Evolutionary conservation across 2,329 filamentous ascomycete genomes (phyloP), one percentile per base, ranked within the genome.

Genomic region (Trichophyton benhamiae): DNA sequence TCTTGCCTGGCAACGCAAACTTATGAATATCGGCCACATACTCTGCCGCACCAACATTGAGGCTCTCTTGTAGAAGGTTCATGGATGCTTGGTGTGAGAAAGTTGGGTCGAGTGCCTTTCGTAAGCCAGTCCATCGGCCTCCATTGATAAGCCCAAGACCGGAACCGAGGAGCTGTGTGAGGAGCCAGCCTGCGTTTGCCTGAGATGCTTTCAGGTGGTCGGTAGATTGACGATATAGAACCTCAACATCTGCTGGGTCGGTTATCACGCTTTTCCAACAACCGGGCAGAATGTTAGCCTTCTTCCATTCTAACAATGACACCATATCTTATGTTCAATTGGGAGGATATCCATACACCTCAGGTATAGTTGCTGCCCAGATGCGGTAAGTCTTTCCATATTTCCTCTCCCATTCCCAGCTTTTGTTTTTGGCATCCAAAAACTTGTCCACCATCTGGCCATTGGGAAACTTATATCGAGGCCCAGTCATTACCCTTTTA

Each of bases 181-280:
- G 65, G 1, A 74, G 61, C n/a, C 67, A 76, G 1, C 78, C 78
- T 0, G 72, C 69, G 63, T 79, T 70, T 61, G 77, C 77, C 60
- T 72, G 70, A 2, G 61, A 41, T 2, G 76, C 77, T 63, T 80
- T 79, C n/a, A 62, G 46, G 64, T 80, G 77, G 41, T 66, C 70
- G 60, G 78, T 69, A 0, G 78, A 80, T 63, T 80, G 77, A 38
- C 67, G 68, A 63, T 77, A 79, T 5, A 78, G 68, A 0, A 63
- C 62, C 62, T 73, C 60, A 0, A 78, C 60, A 59, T 78, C 66
- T 2, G 70, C 65, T 2, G 75, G 70, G 3, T 65, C 42, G 0
- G 71, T 74, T 3, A 78, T 57, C 1, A 78, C 74, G 11, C 73
- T 77, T 52, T 38, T 38, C 11, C 41, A 44, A 15, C 11, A 44